These are phyloP conservation scores for Globisporangium middletonii DNA, from an alignment of 352 stramenopile genomes.

Conservation along the genomic window DNA sequence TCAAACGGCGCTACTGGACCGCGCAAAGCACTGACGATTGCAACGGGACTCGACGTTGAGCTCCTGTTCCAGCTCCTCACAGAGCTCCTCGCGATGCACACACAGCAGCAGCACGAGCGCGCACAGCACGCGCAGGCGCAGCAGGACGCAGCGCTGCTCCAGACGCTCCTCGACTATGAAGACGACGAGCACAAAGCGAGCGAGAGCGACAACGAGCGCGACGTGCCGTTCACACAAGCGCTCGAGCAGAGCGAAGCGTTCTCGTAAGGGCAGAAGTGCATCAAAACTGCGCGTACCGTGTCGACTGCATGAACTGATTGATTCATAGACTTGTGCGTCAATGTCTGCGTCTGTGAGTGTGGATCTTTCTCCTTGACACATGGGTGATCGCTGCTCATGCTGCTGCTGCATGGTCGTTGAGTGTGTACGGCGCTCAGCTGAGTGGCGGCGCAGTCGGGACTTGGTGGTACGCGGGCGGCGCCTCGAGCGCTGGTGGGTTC, in stretches of 20 bases:
- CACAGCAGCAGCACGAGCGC: slow-evolving; percentile 19
- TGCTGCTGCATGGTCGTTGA: neutral
- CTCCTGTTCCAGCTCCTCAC: slow-evolving; percentile 63
- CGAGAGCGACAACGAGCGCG: slow-evolving; percentile 7
- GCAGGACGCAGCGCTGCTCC: slow-evolving; percentile 34
- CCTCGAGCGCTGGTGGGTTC: slow-evolving; percentile 26
- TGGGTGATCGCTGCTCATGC: neutral
- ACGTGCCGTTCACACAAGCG: slow-evolving; percentile 10
- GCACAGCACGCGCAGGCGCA: slow-evolving; percentile 22
- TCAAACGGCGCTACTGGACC: slow-evolving; percentile 14
- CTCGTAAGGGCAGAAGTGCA: slow-evolving; percentile 1
- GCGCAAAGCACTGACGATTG: slow-evolving; percentile 40
- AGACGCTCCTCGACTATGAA: slow-evolving; percentile 46
- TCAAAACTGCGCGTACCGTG: no score
- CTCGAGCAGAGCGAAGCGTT: slow-evolving; percentile 14
- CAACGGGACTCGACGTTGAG: slow-evolving; percentile 71
- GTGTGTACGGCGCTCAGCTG: slow-evolving; percentile 9
- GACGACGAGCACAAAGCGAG: slow-evolving; percentile 62
- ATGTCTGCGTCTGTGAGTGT: no score
- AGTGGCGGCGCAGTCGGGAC: slow-evolving; percentile 62
- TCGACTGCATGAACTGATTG: no score
- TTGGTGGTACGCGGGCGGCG: slow-evolving; percentile 47
- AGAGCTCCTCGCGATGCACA: slow-evolving; percentile 60
- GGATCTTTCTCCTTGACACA: no score
- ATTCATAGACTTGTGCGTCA: no score